These are phyloP conservation scores for Fusarium sp. DNA, from an alignment of 2,329 filamentous ascomycete species.

Conservation along the genomic window DNA sequence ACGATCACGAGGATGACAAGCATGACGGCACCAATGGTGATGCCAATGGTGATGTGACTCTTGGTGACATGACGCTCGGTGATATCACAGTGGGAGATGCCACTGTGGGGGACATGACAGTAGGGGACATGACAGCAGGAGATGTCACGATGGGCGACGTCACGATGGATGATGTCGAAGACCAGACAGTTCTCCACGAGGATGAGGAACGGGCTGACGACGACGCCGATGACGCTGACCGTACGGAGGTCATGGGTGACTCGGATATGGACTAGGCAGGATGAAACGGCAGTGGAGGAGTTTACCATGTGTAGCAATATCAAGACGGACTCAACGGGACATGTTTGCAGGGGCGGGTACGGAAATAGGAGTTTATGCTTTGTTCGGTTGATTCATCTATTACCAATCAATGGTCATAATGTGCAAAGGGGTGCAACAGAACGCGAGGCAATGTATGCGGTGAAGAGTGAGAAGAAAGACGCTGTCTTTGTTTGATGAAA, in stretches of 20 bases:
- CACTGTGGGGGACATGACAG: constrained; percentile 52
- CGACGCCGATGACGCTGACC: constrained; percentile 58
- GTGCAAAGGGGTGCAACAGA: constrained; percentile 27
- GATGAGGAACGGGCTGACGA: constrained; percentile 61
- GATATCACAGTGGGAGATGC: constrained; percentile 62
- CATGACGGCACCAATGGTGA: constrained; percentile 42
- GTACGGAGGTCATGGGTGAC: constrained; percentile 53
- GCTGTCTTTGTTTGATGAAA: background rate
- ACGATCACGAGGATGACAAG: constrained; percentile 46
- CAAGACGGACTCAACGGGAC: constrained; percentile 20
- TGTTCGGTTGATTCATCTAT: constrained; percentile 5
- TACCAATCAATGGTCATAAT: constrained; percentile 22
- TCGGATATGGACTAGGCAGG: constrained; percentile 48
- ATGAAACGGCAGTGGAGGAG: background rate
- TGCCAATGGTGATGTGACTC: constrained; percentile 33
- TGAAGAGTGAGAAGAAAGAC: constrained; percentile 20
- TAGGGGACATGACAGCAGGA: constrained; percentile 47
- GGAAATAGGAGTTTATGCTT: constrained; percentile 29
- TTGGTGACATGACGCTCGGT: constrained; percentile 45
- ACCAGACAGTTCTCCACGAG: constrained; percentile 50
- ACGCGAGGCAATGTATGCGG: constrained; percentile 11
- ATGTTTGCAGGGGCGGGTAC: constrained; percentile 27
- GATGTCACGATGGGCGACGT: constrained; percentile 52
- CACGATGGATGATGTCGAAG: constrained; percentile 66
- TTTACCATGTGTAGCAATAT: constrained; percentile 17